phyloP scores from a whole-genome alignment of 768 basidiomycete species.

The Chlorophyllum brunneum region DNA sequence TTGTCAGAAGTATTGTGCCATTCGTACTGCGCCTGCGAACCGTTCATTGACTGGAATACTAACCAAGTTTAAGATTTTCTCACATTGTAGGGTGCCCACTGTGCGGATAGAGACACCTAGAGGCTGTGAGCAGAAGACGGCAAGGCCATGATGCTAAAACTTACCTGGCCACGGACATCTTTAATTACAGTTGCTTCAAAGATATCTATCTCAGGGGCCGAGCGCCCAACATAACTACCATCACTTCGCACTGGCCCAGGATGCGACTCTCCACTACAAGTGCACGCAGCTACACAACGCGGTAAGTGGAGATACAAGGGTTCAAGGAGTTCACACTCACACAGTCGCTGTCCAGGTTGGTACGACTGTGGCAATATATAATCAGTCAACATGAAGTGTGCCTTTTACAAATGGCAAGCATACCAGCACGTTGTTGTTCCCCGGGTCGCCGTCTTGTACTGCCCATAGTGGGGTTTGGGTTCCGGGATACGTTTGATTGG shows the following conservation, averaged over 20 bases:
- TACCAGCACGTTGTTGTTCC: conserved; percentile 33
- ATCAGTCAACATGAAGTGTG: background rate
- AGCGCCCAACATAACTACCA: conserved; percentile 53
- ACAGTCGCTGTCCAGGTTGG: conserved; percentile 57
- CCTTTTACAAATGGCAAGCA: conserved; percentile 3
- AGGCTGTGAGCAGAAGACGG: background rate
- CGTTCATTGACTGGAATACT: background rate
- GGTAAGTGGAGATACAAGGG: background rate
- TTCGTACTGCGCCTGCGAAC: conserved; percentile 39
- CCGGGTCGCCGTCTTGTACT: conserved; percentile 34
- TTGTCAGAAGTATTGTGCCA: conserved; percentile 46
- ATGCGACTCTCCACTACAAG: conserved; percentile 38
- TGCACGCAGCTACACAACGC: conserved; percentile 27
- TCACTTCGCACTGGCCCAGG: conserved; percentile 37
- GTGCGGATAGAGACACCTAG: conserved; percentile 47
- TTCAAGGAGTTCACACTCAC: conserved; percentile 15
- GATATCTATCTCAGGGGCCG: conserved; percentile 66
- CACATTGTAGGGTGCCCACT: conserved; percentile 59
- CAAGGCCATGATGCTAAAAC: background rate
- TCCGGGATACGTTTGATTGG: conserved; percentile 72
- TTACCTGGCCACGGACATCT: conserved; percentile 25
- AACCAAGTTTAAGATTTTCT: conserved; percentile 11
- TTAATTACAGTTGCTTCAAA: conserved; percentile 46
- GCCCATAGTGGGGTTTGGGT: conserved; percentile 41
- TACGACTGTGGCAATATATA: conserved; percentile 41